Evolutionary conservation across 2,329 filamentous ascomycete species (phyloP), one percentile per base, ranked within the genome.

Genomic region (Bipolaris sorokiniana): DNA sequence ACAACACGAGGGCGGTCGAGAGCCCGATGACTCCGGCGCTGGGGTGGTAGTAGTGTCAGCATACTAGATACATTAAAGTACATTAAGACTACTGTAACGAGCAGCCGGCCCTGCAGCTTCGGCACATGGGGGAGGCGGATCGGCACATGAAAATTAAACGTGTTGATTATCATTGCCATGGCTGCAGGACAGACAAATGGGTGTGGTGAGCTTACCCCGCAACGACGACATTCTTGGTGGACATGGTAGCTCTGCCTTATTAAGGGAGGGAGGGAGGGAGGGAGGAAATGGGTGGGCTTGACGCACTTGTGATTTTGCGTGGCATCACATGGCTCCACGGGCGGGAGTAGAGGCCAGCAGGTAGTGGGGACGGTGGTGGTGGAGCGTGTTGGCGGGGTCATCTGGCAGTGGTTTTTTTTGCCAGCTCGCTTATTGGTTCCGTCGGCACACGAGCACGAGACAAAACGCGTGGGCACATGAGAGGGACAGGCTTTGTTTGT

Each of bases 21-120:
- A 90, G 80, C 23, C 87, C 87, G 31, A 85, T 81, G 5, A 90
- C 86, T 45, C 88, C 88, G 49, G 87, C 88, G 49, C 86, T 88
- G 63, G 15, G 34, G 37, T 41, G 16, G 48, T 34, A 44, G 37
- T 9, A 16, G 42, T 16, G 42, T 56, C 44, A 65, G 62, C 51
- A 54, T 51, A 10, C 26, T 28, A 28, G 26, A 28, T 28, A 15
- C 48, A 45, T n/a, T 15, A 7, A 11, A 9, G 20, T 16, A 33
- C 37, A 10, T 18, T 26, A 2, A n/a, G 45, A 16, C 45, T 36
- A 48, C 31, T 33, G 37, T 5, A 20, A 41, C 26, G 7, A 15
- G 20, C 38, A 41, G 10, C 7, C 7, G 18, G 38, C 18, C 7
- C 38, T 41, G 38, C 38, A 41, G 38, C 38, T 41, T 41, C 20